Base-by-base conservation (phyloP, 2,329 filamentous ascomycete genomes). In the Trichoderma aggressivum region DNA sequence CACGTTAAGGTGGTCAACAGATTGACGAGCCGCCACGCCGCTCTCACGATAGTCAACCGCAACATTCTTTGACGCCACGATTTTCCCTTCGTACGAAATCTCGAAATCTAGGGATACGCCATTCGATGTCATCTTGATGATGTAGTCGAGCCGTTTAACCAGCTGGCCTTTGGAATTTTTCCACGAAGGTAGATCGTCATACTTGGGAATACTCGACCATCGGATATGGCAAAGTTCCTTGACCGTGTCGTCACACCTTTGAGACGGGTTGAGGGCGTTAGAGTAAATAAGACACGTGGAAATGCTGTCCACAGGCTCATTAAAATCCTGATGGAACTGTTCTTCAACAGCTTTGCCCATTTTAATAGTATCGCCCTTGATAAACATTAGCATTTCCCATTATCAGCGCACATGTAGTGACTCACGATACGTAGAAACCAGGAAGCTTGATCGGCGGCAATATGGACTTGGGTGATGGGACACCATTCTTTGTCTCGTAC, bases 401-500 rank as follows among this genome's bases (percentile, higher is more conserved):
- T 5, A 8, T 59, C 24, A 14, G 1, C 11, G 6, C 1, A 7
- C n/a, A 7, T 4, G 16, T 16, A 21, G 24, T 65, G 16, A 58
- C 71, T 70, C 12, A 75, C 68, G 3, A 70, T 72, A 6, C 60
- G 55, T 3, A 80, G 39, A 55, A 80, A 81, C 80, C 80, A 82
- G 0, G 70, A 10, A 7, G 77, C 75, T 28, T 81, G 79, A 7
- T 75, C 64, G 0, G 0, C 0, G 0, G 74, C 77, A 1, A 2
- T 63, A 14, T 73, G 80, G 0, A 16, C 1, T 0, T 70, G 60
- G 0, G 69, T 1, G 0, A 66, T 0, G 0, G 72, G 18, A 5
- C 26, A 56, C 75, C 75, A 80, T 0, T 0, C 2, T 16, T 63
- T 76, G 28, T 80, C 75, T 0, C 14, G 7, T 0, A 1, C 0